Evolutionary conservation across 208 protist genomes (phyloP).

Genomic region (Wallacemonas sp.): DNA sequence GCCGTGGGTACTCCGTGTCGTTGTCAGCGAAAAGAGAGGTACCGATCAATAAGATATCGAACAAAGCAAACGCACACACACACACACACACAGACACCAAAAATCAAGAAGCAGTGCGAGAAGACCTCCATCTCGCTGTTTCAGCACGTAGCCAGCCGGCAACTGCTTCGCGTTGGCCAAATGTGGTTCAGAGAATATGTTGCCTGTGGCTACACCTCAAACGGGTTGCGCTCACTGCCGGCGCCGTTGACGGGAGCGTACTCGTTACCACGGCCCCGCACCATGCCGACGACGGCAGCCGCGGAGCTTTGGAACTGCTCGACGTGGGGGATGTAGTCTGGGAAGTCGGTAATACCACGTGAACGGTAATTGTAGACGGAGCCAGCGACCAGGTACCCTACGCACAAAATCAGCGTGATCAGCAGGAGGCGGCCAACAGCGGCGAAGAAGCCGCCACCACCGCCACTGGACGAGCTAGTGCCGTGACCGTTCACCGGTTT

Average conservation of each 20-base stretch:
- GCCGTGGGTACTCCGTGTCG: too few species aligned
- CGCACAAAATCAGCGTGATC: constrained; percentile 28
- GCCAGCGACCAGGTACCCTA: constrained; percentile 40
- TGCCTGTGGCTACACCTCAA: neutral
- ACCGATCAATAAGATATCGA: too few species aligned
- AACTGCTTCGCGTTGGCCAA: too few species aligned
- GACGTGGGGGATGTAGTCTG: constrained; percentile 71
- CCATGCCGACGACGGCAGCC: constrained; percentile 4
- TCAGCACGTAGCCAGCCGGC: too few species aligned
- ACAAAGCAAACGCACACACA: constrained; percentile 3
- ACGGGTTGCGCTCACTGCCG: neutral
- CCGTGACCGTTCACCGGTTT: neutral
- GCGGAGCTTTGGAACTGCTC: constrained; percentile 24
- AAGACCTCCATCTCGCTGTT: too few species aligned
- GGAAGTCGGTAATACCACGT: constrained; percentile 53
- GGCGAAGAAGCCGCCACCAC: constrained; percentile 1
- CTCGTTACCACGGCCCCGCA: neutral
- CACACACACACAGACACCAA: constrained; percentile 17
- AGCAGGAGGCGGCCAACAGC: constrained; percentile 13
- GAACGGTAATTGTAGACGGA: constrained; percentile 62
- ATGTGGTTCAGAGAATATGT: too few species aligned
- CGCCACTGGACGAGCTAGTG: neutral
- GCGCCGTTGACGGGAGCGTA: neutral
- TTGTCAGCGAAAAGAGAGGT: too few species aligned
- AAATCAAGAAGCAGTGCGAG: too few species aligned